These are phyloP conservation scores for Saturnispora dispora DNA, from an alignment of 805 yeast species.

Conservation along the genomic window DNA sequence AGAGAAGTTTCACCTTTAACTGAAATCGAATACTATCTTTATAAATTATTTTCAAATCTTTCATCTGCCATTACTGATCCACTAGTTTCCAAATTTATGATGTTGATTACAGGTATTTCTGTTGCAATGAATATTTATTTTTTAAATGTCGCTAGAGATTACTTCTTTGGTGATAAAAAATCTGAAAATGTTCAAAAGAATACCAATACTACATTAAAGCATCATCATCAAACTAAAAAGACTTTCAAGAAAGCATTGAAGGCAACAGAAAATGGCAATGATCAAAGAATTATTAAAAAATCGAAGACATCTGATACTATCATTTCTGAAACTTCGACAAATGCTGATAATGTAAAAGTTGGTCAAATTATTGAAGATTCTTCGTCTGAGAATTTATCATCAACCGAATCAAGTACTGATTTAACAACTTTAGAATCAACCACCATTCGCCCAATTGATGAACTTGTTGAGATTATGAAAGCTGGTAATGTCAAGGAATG, in stretches of 20 bases:
- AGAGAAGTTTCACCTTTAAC: constrained; percentile 48
- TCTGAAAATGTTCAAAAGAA: background rate
- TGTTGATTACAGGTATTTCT: constrained; percentile 65
- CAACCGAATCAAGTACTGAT: constrained; percentile 8
- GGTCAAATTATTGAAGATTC: constrained; percentile 27
- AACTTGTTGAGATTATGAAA: constrained; percentile 51
- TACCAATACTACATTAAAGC: background rate
- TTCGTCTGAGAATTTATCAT: constrained; percentile 3
- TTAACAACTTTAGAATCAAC: constrained; percentile 15
- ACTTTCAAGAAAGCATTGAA: constrained; percentile 4
- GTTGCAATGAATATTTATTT: constrained; percentile 76
- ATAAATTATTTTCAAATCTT: constrained; percentile 43
- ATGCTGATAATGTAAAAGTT: constrained; percentile 26
- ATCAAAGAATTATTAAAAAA: background rate
- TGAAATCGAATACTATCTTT: constrained; percentile 52
- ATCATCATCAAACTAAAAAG: constrained; percentile 3
- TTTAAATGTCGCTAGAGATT: constrained; percentile 74
- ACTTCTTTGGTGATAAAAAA: constrained; percentile 21
- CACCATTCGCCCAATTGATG: constrained; percentile 45
- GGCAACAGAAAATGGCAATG: background rate
- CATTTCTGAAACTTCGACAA: background rate
- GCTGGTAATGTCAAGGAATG: constrained; percentile 63
- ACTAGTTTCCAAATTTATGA: constrained; percentile 65
- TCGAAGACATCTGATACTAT: background rate
- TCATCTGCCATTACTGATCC: constrained; percentile 71